Conservation (phyloP, 768 basidiomycete species). For the Serendipita sp. region DNA sequence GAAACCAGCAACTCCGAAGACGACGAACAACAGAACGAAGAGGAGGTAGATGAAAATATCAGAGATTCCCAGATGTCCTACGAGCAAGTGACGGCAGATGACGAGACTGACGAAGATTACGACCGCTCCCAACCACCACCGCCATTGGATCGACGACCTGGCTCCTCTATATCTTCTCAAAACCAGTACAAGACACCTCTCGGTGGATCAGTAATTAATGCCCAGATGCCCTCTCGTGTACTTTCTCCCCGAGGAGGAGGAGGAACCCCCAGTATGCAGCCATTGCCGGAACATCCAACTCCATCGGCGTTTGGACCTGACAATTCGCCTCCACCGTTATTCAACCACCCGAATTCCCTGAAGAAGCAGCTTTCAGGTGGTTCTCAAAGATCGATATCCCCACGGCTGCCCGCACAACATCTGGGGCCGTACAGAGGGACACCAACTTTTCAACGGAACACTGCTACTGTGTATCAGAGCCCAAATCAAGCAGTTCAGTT, state of each 20-base stretch:
- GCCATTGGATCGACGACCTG: slow-evolving; percentile 29
- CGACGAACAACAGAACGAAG: slow-evolving; percentile 9
- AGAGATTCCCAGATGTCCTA: slow-evolving; percentile 11
- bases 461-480: neutral
- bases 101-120: slow-evolving; percentile 4
- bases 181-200: slow-evolving; percentile 60
- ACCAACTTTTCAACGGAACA: neutral
- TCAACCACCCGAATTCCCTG: slow-evolving; percentile 7
- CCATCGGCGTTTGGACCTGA: neutral
- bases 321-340: slow-evolving; percentile 2
- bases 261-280: neutral
- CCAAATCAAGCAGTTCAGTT: neutral
- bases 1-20: neutral
- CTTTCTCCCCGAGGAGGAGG: neutral
- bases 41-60: slow-evolving; percentile 14
- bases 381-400: neutral
- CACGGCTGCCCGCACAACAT: slow-evolving; percentile 2
- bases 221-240: neutral
- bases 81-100: slow-evolving; percentile 14
- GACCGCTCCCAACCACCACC: neutral
- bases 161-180: slow-evolving; percentile 61
- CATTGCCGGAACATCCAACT: neutral
- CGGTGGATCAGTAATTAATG: slow-evolving; percentile 27
- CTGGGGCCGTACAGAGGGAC: neutral
- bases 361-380: neutral